Conservation (phyloP, 2,329 filamentous ascomycete genomes). For the Exophiala sideris region DNA sequence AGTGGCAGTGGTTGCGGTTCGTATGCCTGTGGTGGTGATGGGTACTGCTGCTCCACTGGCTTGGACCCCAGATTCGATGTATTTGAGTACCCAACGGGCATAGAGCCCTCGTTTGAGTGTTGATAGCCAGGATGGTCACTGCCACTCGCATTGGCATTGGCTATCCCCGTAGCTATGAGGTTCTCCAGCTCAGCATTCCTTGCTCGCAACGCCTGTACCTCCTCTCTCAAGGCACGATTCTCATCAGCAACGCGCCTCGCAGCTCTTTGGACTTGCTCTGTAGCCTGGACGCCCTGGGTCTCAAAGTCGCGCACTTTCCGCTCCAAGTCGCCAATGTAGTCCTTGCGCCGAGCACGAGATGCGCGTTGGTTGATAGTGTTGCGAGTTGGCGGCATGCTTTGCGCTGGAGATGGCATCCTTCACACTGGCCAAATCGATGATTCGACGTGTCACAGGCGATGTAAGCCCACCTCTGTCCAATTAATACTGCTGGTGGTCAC, state of each 20-base stretch:
- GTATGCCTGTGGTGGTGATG: not conserved
- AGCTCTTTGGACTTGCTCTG: conserved; percentile 67
- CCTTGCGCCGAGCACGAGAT: conserved; percentile 69
- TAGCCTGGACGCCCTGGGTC: conserved; percentile 63
- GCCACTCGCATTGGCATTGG: not conserved
- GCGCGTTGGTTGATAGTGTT: conserved; percentile 75
- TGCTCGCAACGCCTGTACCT: conserved; percentile 1
- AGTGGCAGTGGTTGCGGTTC: not conserved
- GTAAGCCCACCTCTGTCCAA: no score
- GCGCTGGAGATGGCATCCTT: not conserved
- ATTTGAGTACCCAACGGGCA: no score
- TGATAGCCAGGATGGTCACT: not conserved
- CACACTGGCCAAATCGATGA: not conserved
- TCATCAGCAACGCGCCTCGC: conserved; percentile 67
- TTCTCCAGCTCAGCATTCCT: not conserved
- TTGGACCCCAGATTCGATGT: not conserved
- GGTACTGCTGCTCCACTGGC: not conserved
- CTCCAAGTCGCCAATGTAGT: conserved; percentile 70
- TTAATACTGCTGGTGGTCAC: no score
- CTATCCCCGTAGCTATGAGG: not conserved
- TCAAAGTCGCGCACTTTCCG: conserved; percentile 62
- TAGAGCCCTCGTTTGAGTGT: no score
- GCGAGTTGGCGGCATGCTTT: conserved; percentile 36
- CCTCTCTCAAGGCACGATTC: conserved; percentile 55
- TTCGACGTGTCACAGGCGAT: not conserved